phyloP scores from a whole-genome alignment of 2,329 filamentous ascomycete genomes.

The Pseudogymnoascus sp. region DNA sequence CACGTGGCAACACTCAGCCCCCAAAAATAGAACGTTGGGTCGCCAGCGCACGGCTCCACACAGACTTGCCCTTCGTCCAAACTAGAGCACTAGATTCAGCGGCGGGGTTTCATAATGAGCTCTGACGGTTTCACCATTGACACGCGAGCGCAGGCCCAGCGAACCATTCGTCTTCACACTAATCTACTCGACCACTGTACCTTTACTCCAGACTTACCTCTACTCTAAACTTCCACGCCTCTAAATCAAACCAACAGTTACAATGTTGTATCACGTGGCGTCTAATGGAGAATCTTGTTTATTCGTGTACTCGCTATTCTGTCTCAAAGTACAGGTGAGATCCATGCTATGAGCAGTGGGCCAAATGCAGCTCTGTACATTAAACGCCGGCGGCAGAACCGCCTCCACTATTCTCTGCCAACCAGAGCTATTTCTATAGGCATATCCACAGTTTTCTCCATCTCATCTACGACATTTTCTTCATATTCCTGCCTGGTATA shows the following conservation, averaged over 20 bases:
- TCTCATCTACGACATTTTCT: not conserved
- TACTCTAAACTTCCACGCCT: too few relatives aligned
- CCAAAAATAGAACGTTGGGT: slow-evolving; percentile 3
- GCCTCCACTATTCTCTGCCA: not conserved
- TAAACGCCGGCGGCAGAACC: not conserved
- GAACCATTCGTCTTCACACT: not conserved
- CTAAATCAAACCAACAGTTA: not conserved
- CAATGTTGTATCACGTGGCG: not conserved
- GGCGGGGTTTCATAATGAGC: not conserved
- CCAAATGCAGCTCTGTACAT: not conserved
- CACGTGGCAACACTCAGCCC: not conserved
- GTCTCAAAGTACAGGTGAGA: slow-evolving; percentile 8
- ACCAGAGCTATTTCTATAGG: not conserved
- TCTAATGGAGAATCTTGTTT: not conserved
- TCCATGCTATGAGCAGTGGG: not conserved
- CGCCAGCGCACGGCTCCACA: slow-evolving; percentile 1
- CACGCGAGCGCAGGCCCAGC: not conserved
- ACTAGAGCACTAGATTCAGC: not conserved
- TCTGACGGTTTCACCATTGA: not conserved
- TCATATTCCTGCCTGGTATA: slow-evolving; percentile 5
- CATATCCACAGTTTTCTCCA: not conserved
- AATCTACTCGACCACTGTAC: too few relatives aligned
- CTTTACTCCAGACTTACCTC: too few relatives aligned
- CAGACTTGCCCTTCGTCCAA: not conserved
- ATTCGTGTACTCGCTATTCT: not conserved